Evolutionary conservation across 2,329 filamentous ascomycete species (phyloP), one percentile per base, ranked within the genome.

Genomic region (Beauveria scarabaeidicola): DNA sequence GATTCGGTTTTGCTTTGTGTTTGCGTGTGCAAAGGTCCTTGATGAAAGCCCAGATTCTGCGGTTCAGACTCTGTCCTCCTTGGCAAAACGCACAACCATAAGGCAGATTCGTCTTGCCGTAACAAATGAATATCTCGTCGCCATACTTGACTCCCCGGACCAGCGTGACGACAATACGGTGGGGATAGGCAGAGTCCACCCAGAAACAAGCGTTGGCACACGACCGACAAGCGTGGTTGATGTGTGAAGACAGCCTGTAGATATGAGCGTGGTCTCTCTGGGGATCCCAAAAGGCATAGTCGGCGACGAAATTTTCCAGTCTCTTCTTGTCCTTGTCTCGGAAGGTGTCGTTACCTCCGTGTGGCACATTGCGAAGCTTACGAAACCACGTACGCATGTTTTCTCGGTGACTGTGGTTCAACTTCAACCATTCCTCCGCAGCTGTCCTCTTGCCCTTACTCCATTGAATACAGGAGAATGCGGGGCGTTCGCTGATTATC

Each of bases 71-170:
- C 21, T 21, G 46, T n/a, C 25, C 19, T 15, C 9, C 5, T 21
- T 21, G 25, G 27, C 68, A 70, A 6, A 63, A 17, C 0, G 56
- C 55, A 58, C 74, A 76, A 0, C 48, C 44, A 43, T 71, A 72
- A 10, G 62, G 54, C 56, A 69, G 60, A 3, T 64, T 59, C 25
- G 21, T 43, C 43, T 69, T 69, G 55, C 68, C 64, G 59, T 77
- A 76, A 63, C 71, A 62, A 63, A 77, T 71, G 36, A 71, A 71
- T 36, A 77, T 62, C 63, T 77, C 68, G 5, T 75, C 66, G 11
- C 65, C 70, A 2, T 59, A 36, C 3, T 40, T 51, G 32, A 77
- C 41, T 3, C 48, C 6, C 10, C 48, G 63, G 7, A 53, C 5
- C 1, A 64, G 55, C 21, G 8, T 62, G 19, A 72, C 59, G 0